A percentile compares a stretch with the other conserved stretches of the same genome.
These are phyloP conservation scores for Apiospora sp. DNA, from an alignment of 2,329 filamentous ascomycete species.

Conservation along the genomic window DNA sequence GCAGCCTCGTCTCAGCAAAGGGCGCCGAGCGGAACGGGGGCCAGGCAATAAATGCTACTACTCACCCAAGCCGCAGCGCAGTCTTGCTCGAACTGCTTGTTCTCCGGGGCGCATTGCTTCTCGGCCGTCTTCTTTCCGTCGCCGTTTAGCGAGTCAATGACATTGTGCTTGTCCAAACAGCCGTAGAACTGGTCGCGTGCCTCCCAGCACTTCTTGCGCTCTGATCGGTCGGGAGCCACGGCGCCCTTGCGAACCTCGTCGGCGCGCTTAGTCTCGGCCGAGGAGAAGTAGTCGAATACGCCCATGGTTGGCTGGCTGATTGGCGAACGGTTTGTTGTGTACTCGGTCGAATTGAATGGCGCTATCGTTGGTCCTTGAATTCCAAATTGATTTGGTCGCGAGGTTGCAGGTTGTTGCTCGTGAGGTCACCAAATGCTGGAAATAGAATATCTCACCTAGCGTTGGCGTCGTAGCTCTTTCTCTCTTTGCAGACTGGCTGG, in stretches of 20 bases:
- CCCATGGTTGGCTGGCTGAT: constrained; percentile 49
- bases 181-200: constrained; percentile 86
- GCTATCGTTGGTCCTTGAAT: not conserved
- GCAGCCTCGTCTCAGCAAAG: constrained; percentile 9
- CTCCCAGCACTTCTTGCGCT: constrained; percentile 88
- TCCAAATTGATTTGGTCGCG: not conserved
- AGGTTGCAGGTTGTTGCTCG: not conserved
- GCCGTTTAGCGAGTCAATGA: constrained; percentile 75
- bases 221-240: constrained; percentile 83
- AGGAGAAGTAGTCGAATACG: constrained; percentile 53
- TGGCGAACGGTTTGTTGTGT: not conserved
- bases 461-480: not conserved
- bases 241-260: constrained; percentile 63
- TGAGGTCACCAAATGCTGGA: not conserved
- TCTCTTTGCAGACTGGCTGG: not conserved
- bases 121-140: constrained; percentile 62
- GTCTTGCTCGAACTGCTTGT: constrained; percentile 78
- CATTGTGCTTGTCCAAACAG: constrained; percentile 83
- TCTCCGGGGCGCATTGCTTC: constrained; percentile 65
- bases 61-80: constrained; percentile 92
- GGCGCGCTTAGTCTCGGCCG: constrained; percentile 55
- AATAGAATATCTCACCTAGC: constrained; percentile 8
- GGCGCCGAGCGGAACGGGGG: constrained; percentile 19
- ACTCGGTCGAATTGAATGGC: not conserved
- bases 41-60: constrained; percentile 32